Evolutionary conservation across 208 protist genomes (phyloP).

Genomic region (Trypanosoma mega): DNA sequence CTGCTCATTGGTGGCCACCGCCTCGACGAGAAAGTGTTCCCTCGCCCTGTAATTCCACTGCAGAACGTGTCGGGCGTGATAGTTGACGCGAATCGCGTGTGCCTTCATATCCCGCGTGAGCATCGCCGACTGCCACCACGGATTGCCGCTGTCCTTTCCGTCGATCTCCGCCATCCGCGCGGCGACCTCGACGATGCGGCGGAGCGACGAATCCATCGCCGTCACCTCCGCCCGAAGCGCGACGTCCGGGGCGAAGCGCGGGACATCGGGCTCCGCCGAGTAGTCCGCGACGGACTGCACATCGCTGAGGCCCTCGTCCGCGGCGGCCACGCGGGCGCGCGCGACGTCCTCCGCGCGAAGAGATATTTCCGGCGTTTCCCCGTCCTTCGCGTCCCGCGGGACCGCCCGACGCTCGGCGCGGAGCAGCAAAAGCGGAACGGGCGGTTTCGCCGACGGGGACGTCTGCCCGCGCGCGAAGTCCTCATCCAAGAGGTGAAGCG

Average conservation of each 20-base stretch:
- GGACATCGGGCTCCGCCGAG: constrained; percentile 43
- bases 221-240: constrained; percentile 26
- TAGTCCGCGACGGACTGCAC: constrained; percentile 77
- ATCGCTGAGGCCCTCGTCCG: constrained; percentile 62
- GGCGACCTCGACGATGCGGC: constrained; percentile 28
- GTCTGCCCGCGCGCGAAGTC: constrained; percentile 21
- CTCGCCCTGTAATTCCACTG: constrained; percentile 45
- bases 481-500: constrained; percentile 31
- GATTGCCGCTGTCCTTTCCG: constrained; percentile 22
- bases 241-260: constrained; percentile 24
- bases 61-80: constrained; percentile 53
- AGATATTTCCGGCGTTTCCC: constrained; percentile 4
- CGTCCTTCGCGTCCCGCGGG: not conserved
- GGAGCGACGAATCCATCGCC: constrained; percentile 36
- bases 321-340: constrained; percentile 56
- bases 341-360: constrained; percentile 33
- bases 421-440: no score
- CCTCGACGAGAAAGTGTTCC: constrained; percentile 64
- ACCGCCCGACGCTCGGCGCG: no score
- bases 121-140: constrained; percentile 80
- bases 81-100: constrained; percentile 55
- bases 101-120: constrained; percentile 72
- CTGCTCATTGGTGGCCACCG: constrained; percentile 48
- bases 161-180: constrained; percentile 28
- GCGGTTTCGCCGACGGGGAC: not conserved